Evolutionary conservation across 129 eudicot genomes (phyloP), one percentile per base, ranked within the genome.

Genomic region (Apium graveolens): DNA sequence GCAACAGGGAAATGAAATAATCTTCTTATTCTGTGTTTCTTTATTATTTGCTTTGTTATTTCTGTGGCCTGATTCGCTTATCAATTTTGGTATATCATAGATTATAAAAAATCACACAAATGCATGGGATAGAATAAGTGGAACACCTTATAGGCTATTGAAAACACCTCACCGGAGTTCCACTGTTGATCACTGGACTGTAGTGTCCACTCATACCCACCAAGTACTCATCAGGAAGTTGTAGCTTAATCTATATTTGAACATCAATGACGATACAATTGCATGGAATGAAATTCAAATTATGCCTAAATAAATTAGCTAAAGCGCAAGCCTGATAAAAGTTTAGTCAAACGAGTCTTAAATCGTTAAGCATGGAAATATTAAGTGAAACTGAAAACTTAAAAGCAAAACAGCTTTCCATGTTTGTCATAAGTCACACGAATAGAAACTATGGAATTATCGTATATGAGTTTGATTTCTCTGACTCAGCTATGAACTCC

Each of bases 161-260:
- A n/a, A n/a, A n/a, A n/a, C n/a, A n/a, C n/a, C n/a, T 87, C 73
- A 92, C 96, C 1, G 90, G 88, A 60, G 85, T 74, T 32, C 96
- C 92, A 5, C 91, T 90, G 5, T 80, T 75, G 39, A 88, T 94
- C 86, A 92, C 93, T 3, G 91, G 93, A 37, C 82, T 57, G 65
- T 57, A 86, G 75, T 86, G 84, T 60, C 96, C 93, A 29, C 86
- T 86, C 37, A 88, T 86, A 37, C 88, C 76, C 17, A 78, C 83
- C 79, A 92, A 78, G 63, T 76, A 75, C 87, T 92, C 97, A 9
- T 90, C 93, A 0, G 97, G 97, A 78, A 82, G 84, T 45, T 88
- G 87, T 82, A 92, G 78, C 84, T 92, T 90, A 80, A 92, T 88
- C 97, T 90, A 79, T 20, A 55, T 53, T 24, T 24, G 57, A 13